A percentile compares a stretch with the other conserved stretches of the same genome.
Evolutionary conservation across 768 basidiomycete genomes (phyloP).

Genomic region (Calocybe indica): DNA sequence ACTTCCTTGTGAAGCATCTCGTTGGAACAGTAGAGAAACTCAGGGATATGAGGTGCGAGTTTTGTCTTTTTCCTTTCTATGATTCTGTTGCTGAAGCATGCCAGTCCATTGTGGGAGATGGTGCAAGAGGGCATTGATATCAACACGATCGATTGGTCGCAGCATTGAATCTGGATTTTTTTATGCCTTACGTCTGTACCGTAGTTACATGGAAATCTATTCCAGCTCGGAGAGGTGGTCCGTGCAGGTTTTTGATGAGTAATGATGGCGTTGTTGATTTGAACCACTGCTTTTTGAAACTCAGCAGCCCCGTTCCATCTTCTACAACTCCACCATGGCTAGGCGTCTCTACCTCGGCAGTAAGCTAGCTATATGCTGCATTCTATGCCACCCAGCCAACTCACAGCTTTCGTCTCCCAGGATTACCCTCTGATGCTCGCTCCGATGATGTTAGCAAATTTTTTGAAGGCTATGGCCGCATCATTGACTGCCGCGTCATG

Average conservation of each 20-base stretch:
- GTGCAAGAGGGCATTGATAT: conserved; percentile 98
- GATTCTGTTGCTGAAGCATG: conserved; percentile 7
- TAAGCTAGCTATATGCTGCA: conserved; percentile 26
- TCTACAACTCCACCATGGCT: conserved; percentile 53
- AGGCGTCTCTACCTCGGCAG: conserved; percentile 85
- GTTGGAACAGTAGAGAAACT: conserved; percentile 81
- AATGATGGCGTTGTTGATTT: conserved; percentile 16
- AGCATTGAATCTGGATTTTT: conserved; percentile 48
- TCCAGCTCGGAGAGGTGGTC: conserved; percentile 22
- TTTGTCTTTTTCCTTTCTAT: conserved; percentile 1
- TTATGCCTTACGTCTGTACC: conserved; percentile 8
- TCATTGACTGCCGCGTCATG: conserved; percentile 92
- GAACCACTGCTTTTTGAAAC: conserved; percentile 33
- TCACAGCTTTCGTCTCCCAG: conserved; percentile 27
- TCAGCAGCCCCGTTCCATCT: conserved; percentile 23
- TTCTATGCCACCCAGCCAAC: conserved; percentile 3
- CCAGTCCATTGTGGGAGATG: conserved; percentile 98
- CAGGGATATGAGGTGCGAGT: conserved; percentile 86
- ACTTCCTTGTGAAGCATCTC: conserved; percentile 87
- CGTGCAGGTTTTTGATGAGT: conserved; percentile 27
- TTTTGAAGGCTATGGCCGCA: conserved; percentile 86
- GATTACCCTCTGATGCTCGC: conserved; percentile 78
- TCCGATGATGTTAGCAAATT: conserved; percentile 82
- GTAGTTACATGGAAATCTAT: conserved; percentile 5
- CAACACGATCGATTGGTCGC: conserved; percentile 92